Conservation (phyloP, 2,329 filamentous ascomycete genomes). For the Sporothrix brunneoviolacea region DNA sequence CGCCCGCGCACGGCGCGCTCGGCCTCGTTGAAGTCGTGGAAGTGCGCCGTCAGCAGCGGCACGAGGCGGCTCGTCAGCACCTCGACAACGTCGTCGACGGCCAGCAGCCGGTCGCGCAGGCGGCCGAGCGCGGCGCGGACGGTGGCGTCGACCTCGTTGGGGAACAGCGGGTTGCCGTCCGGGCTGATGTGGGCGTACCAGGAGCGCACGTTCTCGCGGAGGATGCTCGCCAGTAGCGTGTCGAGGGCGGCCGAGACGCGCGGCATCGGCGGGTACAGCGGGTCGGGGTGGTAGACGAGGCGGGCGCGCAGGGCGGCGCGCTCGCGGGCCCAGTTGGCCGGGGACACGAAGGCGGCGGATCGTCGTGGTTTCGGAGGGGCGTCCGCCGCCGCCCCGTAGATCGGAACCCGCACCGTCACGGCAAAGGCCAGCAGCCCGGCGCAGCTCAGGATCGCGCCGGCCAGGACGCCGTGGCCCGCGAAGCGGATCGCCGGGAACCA, state of each 20-base stretch:
- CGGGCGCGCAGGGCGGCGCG: slow-evolving; percentile 57
- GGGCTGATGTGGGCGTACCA: slow-evolving; percentile 88
- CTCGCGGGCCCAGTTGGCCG: slow-evolving; percentile 63
- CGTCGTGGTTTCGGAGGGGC: not conserved
- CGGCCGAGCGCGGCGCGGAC: slow-evolving; percentile 66
- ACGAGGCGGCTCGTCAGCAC: slow-evolving; percentile 74
- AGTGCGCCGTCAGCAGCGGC: slow-evolving; percentile 80
- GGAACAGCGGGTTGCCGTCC: slow-evolving; percentile 44
- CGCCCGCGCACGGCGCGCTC: slow-evolving; percentile 80
- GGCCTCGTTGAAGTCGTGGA: slow-evolving; percentile 85
- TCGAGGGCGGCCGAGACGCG: slow-evolving; percentile 76
- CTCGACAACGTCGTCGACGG: slow-evolving; percentile 82
- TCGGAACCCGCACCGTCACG: slow-evolving; percentile 7
- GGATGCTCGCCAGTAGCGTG: slow-evolving; percentile 65
- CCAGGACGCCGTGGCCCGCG: slow-evolving; percentile 74
- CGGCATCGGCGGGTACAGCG: slow-evolving; percentile 69
- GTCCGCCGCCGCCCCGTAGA: not conserved
- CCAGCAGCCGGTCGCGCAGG: slow-evolving; percentile 64
- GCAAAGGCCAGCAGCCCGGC: slow-evolving; percentile 52
- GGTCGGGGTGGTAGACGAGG: slow-evolving; percentile 55
- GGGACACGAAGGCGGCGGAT: slow-evolving; percentile 48
- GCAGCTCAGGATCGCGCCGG: slow-evolving; percentile 55
- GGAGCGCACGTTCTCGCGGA: slow-evolving; percentile 76
- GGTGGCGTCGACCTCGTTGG: slow-evolving; percentile 77
- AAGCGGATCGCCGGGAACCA: slow-evolving; percentile 80